phyloP scores from a whole-genome alignment of 495 filamentous ascomycete species.

The Penicillium herquei region DNA sequence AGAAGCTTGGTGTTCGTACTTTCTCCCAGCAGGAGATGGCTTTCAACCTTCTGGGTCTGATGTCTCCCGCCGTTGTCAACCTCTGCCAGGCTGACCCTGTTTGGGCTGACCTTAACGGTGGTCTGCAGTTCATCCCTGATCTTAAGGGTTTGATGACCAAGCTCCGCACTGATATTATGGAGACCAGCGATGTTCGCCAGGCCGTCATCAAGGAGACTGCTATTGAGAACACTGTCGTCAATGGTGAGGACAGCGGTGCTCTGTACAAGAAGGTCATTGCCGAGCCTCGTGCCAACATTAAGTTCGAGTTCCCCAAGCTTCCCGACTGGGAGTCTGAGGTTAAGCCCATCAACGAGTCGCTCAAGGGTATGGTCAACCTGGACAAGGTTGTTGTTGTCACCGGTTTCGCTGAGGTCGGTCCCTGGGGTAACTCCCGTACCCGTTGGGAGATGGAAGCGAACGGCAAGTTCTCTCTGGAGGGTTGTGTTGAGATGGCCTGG shows the following conservation, averaged over 20 bases:
- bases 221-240: conserved; percentile 95
- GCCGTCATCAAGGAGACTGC: conserved; percentile 94
- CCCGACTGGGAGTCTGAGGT: conserved; percentile 91
- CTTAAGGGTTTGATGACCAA: conserved; percentile 91
- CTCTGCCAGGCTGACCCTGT: conserved; percentile 95
- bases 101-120: conserved; percentile 95
- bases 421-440: conserved; percentile 97
- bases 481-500: conserved; percentile 99
- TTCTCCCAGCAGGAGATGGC: conserved; percentile 99
- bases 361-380: conserved; percentile 97
- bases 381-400: conserved; percentile 98
- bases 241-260: conserved; percentile 86
- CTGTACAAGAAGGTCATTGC: conserved; percentile 93
- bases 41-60: conserved; percentile 95
- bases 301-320: conserved; percentile 86
- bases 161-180: conserved; percentile 86
- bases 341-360: conserved; percentile 77
- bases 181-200: conserved; percentile 89
- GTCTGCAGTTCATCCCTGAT: conserved; percentile 95
- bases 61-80: conserved; percentile 91
- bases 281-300: conserved; percentile 95
- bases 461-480: conserved; percentile 94
- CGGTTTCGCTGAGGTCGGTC: conserved; percentile 93
- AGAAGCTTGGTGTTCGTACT: conserved; percentile 93
- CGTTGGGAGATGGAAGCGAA: conserved; percentile 99